phyloP scores from a whole-genome alignment of 306 rosid genomes.

The Lathyrus sativus region DNA sequence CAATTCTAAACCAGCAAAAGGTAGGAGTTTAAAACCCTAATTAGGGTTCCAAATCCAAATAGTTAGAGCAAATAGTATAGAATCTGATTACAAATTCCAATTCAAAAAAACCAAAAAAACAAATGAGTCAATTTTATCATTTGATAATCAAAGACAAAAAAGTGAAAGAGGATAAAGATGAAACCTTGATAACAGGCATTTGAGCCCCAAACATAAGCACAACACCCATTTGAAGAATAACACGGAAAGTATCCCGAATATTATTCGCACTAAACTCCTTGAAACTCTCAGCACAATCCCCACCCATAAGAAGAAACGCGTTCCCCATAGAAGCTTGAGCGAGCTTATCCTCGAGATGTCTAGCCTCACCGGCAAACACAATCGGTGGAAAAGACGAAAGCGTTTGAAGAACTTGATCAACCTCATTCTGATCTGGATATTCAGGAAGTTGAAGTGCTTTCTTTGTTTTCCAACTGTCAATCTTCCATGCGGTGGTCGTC shows the following conservation, averaged over 20 bases:
- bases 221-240: constrained; percentile 56
- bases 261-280: constrained; percentile 71
- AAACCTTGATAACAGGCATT: constrained; percentile 56
- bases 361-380: constrained; percentile 52
- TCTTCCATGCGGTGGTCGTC: constrained; percentile 16
- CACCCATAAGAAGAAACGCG: constrained; percentile 53
- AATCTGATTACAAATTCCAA: constrained; percentile 1
- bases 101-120: neutral
- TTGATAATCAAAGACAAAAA: neutral
- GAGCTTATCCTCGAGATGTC: constrained; percentile 46
- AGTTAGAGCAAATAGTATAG: constrained; percentile 8
- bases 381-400: constrained; percentile 45
- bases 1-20: no score
- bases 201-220: constrained; percentile 57
- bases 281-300: constrained; percentile 82
- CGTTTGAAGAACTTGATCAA: constrained; percentile 45
- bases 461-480: constrained; percentile 45
- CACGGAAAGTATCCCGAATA: constrained; percentile 52
- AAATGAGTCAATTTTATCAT: neutral
- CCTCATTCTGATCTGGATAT: constrained; percentile 42
- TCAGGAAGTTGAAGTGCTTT: constrained; percentile 48
- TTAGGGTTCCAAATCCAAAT: neutral
- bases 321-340: constrained; percentile 51
- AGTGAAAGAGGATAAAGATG: neutral
- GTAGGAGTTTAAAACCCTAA: neutral